Evolutionary conservation across 768 basidiomycete genomes (phyloP), one percentile per base, ranked within the genome.

Genomic region (Amanita thiersii): DNA sequence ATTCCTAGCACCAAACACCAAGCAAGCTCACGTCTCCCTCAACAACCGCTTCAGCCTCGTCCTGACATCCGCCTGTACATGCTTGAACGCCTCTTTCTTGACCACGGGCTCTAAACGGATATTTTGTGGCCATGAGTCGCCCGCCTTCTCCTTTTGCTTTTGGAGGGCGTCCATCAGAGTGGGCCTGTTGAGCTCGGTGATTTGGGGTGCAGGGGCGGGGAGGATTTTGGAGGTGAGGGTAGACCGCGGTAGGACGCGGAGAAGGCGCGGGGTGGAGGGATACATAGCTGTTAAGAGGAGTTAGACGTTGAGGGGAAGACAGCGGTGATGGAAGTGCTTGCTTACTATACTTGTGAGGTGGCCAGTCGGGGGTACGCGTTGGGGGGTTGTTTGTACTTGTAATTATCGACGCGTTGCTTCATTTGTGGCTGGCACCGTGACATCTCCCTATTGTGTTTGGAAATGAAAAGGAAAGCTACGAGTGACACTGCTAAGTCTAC

Each of bases 81-180:
- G 55, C 39, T 59, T 61, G 37, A 68, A 65, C 12, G 50, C 57
- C 28, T 60, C 56, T 49, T 62, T 68, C 54, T 64, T 69, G 20
- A 70, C 52, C 34, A 63, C 60, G 8, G 62, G 66, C 47, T 72
- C 70, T 30, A 72, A 57, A 21, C 69, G 60, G 37, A 72, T 59
- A 51, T 72, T 72, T n/a, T 48, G 40, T 5, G 70, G 70, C 69
- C 69, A 72, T 0, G 44, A 36, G 3, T 56, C 48, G 5, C 64
- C 66, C 20, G 63, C 58, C 12, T 49, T 45, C 33, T 58, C 53
- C 43, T 59, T 62, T 34, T 61, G 59, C 47, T 59, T 48, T 45
- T 60, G 49, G 9, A 72, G 59, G 5, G 58, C 39, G 31, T 66
- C 61, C 17, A 70, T 61, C 9, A 67, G 48, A 2, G 61, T 62